phyloP scores from a whole-genome alignment of 2,329 filamentous ascomycete genomes.

The Neonectria neomacrospora region DNA sequence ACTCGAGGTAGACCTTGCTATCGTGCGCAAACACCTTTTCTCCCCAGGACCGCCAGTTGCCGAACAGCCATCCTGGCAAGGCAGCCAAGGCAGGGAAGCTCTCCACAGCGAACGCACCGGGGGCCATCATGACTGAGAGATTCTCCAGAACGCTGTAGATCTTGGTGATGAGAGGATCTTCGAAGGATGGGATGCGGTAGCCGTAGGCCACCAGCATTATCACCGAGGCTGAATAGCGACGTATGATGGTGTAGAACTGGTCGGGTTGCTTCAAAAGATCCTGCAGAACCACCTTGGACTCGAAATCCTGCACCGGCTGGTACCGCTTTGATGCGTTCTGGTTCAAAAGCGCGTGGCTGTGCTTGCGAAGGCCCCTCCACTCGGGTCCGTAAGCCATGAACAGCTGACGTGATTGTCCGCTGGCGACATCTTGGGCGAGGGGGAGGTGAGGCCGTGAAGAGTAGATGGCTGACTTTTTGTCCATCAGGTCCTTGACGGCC shows the following conservation, averaged over 20 bases:
- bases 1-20: constrained; percentile 30
- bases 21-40: constrained; percentile 31
- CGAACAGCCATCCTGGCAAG: constrained; percentile 20
- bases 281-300: constrained; percentile 30
- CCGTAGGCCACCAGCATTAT: constrained; percentile 38
- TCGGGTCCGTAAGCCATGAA: constrained; percentile 30
- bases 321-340: constrained; percentile 28
- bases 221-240: constrained; percentile 34
- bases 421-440: constrained; percentile 24
- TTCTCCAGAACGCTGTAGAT: constrained; percentile 34
- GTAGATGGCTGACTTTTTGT: constrained; percentile 30
- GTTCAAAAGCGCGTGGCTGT: constrained; percentile 29
- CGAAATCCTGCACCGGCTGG: constrained; percentile 35
- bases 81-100: constrained; percentile 16
- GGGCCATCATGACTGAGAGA: constrained; percentile 22
- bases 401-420: constrained; percentile 23
- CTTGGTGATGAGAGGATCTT: constrained; percentile 32
- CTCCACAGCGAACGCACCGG: constrained; percentile 29
- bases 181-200: constrained; percentile 30
- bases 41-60: constrained; percentile 26
- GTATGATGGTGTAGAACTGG: constrained; percentile 35
- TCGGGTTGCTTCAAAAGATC: constrained; percentile 22
- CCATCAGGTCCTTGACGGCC: constrained; percentile 31
- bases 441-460: constrained; percentile 27
- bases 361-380: constrained; percentile 27